Evolutionary conservation across 2,329 filamentous ascomycete species (phyloP), one percentile per base, ranked within the genome.

Genomic region (Domatiomyces catenatus): DNA sequence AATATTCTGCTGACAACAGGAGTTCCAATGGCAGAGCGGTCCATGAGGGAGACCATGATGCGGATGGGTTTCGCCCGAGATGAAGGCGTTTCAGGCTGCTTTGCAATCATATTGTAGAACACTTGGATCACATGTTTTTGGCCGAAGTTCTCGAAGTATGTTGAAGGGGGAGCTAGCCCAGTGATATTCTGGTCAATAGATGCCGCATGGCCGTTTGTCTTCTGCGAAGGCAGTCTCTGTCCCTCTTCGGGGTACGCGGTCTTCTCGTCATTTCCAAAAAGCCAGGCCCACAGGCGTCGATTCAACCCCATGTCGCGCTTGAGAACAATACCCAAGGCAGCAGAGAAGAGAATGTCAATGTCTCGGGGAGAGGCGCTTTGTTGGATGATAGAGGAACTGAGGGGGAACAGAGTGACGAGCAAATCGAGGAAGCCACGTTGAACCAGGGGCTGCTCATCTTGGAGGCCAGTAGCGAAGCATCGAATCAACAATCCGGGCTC

Each of bases 251-350:
- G 48, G 48, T 50, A 55, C 8, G 58, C 54, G 48, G 49, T 48
- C 48, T 56, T 57, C 22, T 57, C 56, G 49, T 80, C 86, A 2
- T 89, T 89, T 0, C 92, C 92, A 1, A 98, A 73, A 54, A 96
- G 81, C 92, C 92, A 98, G 44, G 85, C 80, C 88, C 90, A 96
- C n/a, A 98, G 70, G 39, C 92, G 79, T 59, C 92, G 75, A 64
- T 98, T 98, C 47, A 98, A 71, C 63, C 90, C 94, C 92, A 98
- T 98, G 57, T 98, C 92, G 66, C 89, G 80, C 47, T 92, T 78
- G 18, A 81, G 81, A 1, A 96, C 87, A 18, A 98, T 89, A 1
- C 85, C 81, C n/a, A 81, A 81, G 5, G 90, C 89, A 15, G 90
- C 86, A 52, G 81, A 77, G 28, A 95, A 75, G 1, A 98, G 74